Conservation (phyloP, 306 rosid genomes). For the Styphnolobium japonicum region DNA sequence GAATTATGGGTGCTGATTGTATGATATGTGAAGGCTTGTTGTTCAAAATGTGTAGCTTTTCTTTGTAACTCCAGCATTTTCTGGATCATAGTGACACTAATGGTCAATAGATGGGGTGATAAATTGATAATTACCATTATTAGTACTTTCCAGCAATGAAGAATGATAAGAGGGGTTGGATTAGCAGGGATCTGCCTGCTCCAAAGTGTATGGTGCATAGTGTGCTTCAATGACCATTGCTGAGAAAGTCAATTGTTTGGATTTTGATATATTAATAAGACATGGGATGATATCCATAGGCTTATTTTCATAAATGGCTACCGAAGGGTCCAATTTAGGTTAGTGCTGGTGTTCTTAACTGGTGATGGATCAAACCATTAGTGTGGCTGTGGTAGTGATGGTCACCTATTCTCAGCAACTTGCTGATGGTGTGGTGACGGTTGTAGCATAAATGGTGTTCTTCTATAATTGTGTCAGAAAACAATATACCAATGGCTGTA, state of each 20-base stretch:
- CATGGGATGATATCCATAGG: not conserved
- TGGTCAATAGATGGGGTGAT: not conserved
- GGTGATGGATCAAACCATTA: not conserved
- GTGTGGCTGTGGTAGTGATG: not conserved
- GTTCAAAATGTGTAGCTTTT: not conserved
- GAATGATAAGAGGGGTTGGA: conserved; percentile 4
- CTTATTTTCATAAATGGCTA: conserved; percentile 4
- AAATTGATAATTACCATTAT: not conserved
- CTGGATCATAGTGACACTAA: not conserved
- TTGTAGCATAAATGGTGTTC: not conserved
- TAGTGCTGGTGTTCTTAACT: not conserved
- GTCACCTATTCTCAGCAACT: not conserved
- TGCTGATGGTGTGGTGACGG: not conserved
- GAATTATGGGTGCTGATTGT: conserved; percentile 14
- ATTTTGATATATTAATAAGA: not conserved
- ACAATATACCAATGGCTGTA: not conserved
- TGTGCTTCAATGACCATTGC: not conserved
- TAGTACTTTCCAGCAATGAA: not conserved
- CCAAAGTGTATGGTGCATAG: not conserved
- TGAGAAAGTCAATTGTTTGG: not conserved
- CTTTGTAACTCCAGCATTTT: not conserved
- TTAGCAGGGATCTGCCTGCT: conserved; percentile 3
- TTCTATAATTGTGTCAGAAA: not conserved
- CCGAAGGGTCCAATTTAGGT: not conserved
- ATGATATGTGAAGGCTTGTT: conserved; percentile 6